phyloP scores from a whole-genome alignment of 2,329 filamentous ascomycete genomes.

The Pseudogymnoascus sp. region DNA sequence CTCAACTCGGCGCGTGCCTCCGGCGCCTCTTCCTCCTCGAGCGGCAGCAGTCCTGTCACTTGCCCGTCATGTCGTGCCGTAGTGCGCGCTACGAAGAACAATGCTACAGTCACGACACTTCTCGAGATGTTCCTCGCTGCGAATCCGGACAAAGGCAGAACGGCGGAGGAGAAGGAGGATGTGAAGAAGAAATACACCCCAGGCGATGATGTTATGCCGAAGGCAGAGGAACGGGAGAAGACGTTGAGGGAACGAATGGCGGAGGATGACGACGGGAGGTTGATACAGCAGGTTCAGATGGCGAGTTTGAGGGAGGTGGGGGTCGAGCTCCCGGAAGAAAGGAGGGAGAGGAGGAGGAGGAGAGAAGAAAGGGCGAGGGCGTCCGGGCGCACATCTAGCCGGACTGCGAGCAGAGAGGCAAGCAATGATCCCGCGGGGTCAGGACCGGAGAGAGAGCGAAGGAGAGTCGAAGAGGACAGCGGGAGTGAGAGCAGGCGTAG shows the following conservation, averaged over 20 bases:
- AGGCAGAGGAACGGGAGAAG: constrained; percentile 43
- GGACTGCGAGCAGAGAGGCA: constrained; percentile 27
- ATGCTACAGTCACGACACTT: constrained; percentile 82
- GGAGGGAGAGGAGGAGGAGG: constrained; percentile 25
- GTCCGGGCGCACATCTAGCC: constrained; percentile 27
- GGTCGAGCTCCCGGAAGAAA: constrained; percentile 32
- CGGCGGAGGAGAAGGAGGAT: constrained; percentile 66
- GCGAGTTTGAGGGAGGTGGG: constrained; percentile 65
- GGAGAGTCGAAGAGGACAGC: constrained; percentile 8
- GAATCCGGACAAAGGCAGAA: constrained; percentile 68
- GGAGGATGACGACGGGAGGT: constrained; percentile 59
- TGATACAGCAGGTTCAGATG: constrained; percentile 65
- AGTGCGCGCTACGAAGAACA: constrained; percentile 80
- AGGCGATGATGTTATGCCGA: constrained; percentile 73
- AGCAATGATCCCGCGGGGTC: constrained; percentile 21
- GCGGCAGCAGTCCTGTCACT: constrained; percentile 52
- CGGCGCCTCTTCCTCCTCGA: constrained; percentile 18
- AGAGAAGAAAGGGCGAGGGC: constrained; percentile 22
- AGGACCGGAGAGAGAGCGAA: constrained; percentile 14
- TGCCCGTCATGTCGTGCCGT: constrained; percentile 86
- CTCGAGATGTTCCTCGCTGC: constrained; percentile 80
- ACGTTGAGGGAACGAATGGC: constrained; percentile 45
- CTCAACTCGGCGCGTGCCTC: constrained; percentile 21
- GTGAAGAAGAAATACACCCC: constrained; percentile 69
- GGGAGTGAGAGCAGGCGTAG: constrained; percentile 19